phyloP scores from a whole-genome alignment of 1,284 basidiomycete genomes.

The Heliocybe sulcata region DNA sequence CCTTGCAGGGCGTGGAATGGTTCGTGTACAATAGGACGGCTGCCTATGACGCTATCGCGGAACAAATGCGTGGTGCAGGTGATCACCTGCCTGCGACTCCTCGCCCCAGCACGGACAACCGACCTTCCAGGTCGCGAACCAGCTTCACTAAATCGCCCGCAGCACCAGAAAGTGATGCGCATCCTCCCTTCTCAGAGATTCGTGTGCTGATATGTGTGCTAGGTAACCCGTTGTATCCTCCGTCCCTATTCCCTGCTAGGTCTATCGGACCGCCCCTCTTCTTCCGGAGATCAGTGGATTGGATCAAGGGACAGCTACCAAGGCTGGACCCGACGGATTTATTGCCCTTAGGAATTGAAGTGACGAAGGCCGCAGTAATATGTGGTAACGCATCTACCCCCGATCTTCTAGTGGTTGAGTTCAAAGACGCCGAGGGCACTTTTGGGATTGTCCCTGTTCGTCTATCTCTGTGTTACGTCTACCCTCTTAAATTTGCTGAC shows the following conservation, averaged over 20 bases:
- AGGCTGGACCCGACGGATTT: constrained; percentile 71
- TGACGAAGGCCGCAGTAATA: constrained; percentile 70
- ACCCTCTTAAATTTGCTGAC: background rate
- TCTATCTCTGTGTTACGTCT: too few relatives aligned
- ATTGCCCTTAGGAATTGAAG: constrained; percentile 72
- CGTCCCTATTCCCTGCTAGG: constrained; percentile 17
- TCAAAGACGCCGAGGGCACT: constrained; percentile 64
- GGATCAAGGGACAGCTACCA: constrained; percentile 57
- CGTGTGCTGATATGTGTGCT: background rate
- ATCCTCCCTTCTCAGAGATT: background rate
- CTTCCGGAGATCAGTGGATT: constrained; percentile 36
- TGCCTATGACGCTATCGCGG: constrained; percentile 80
- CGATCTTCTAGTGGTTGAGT: constrained; percentile 74
- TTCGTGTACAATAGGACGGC: constrained; percentile 86
- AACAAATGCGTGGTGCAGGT: constrained; percentile 47
- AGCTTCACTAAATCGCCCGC: constrained; percentile 22
- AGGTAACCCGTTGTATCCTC: constrained; percentile 12
- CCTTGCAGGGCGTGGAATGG: constrained; percentile 82
- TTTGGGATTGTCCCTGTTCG: constrained; percentile 71
- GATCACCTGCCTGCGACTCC: constrained; percentile 19
- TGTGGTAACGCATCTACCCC: constrained; percentile 83
- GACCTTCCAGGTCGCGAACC: constrained; percentile 16
- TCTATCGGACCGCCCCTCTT: constrained; percentile 33
- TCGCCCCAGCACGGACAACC: constrained; percentile 14
- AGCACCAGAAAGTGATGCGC: constrained; percentile 19